Conservation (phyloP, 139 green algal species). For the Micromonas pusilla region DNA sequence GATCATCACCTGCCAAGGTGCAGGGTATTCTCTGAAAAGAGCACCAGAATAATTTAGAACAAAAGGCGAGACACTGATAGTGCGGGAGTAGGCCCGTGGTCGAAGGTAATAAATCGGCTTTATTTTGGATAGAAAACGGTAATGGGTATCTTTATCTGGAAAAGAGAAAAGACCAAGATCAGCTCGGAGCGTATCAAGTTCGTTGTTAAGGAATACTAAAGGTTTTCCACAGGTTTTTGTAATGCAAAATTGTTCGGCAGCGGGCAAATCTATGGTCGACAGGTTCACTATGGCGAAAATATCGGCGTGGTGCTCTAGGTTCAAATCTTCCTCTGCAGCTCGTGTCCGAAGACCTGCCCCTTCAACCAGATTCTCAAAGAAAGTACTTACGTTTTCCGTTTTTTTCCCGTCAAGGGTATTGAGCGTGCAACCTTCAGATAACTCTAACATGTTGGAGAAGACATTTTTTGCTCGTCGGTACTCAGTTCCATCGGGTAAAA, state of each 20-base stretch:
- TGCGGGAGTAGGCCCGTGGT: slow-evolving; percentile 44
- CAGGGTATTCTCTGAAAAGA: slow-evolving; percentile 39
- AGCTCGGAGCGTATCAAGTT: slow-evolving; percentile 84
- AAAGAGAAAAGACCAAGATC: slow-evolving; percentile 47
- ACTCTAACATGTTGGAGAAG: slow-evolving; percentile 17
- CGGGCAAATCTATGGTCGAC: slow-evolving; percentile 44
- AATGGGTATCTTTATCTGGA: slow-evolving; percentile 37
- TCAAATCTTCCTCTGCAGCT: not conserved
- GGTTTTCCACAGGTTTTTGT: slow-evolving; percentile 37
- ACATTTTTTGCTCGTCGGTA: slow-evolving; percentile 25
- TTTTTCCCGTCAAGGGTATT: slow-evolving; percentile 19
- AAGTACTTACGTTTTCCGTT: not conserved
- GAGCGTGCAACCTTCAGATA: not conserved
- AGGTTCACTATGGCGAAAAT: slow-evolving; percentile 82
- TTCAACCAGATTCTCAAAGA: not conserved
- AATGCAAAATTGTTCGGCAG: slow-evolving; percentile 35
- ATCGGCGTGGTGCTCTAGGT: slow-evolving; percentile 48
- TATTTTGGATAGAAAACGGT: slow-evolving; percentile 41
- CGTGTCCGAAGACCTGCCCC: slow-evolving; percentile 2
- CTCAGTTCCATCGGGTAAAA: slow-evolving; percentile 33
- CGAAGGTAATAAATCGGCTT: slow-evolving; percentile 44
- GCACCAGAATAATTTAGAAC: slow-evolving; percentile 48
- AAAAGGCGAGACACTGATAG: slow-evolving; percentile 41
- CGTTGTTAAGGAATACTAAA: slow-evolving; percentile 84
- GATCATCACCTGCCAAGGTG: slow-evolving; percentile 48